A percentile compares a stretch with the other conserved stretches of the same genome.
Evolutionary conservation across 192 early-diverging fungal genomes (phyloP).

Genomic region (Coemansia umbellata): DNA sequence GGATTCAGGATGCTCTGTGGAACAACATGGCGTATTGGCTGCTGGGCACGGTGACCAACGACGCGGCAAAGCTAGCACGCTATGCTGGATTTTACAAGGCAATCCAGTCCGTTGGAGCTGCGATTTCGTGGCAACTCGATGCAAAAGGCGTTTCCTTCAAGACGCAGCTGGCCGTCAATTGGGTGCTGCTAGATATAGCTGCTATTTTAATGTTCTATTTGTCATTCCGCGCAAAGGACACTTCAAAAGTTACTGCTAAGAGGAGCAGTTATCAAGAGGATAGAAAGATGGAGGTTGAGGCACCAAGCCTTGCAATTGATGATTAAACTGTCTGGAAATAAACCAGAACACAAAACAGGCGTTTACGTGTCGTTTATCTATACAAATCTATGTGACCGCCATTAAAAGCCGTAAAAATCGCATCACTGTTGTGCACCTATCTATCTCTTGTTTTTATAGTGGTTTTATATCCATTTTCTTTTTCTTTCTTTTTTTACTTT

Average conservation of each 20-base stretch:
- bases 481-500: neutral
- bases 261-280: no score
- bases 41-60: conserved; percentile 76
- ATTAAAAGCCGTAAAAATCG: no score
- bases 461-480: neutral
- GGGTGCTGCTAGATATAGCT: conserved; percentile 3
- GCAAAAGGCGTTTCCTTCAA: conserved; percentile 1
- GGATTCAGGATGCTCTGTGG: conserved; percentile 69
- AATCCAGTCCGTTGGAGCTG: conserved; percentile 65
- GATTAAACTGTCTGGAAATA: no score
- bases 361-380: no score
- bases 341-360: no score
- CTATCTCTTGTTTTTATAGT: no score
- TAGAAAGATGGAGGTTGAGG: no score
- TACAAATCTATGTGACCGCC: no score
- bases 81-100: conserved; percentile 82
- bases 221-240: conserved; percentile 1
- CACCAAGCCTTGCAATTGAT: no score
- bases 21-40: conserved; percentile 74
- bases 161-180: conserved; percentile 8
- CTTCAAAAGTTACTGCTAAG: no score
- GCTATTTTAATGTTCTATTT: conserved; percentile 3
- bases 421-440: no score
- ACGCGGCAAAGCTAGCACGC: conserved; percentile 57
- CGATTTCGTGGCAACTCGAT: conserved; percentile 55